Conservation (phyloP, 345 rosid species). For the Linum usitatissimum region DNA sequence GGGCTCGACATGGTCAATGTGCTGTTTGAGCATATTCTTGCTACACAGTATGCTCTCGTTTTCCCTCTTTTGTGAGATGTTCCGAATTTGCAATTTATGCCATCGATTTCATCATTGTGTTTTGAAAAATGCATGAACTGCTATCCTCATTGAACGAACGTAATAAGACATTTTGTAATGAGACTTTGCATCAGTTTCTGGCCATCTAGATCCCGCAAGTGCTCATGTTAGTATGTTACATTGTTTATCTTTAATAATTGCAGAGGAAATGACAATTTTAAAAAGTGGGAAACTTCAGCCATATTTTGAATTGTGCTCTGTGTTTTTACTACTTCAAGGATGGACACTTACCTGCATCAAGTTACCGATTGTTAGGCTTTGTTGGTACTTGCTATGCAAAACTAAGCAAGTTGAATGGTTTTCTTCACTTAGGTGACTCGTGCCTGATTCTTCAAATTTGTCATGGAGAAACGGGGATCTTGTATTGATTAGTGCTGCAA, state of each 20-base stretch:
- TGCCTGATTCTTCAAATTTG: background rate
- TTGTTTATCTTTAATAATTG: background rate
- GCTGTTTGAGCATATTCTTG: constrained; percentile 63
- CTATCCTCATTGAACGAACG: too few relatives aligned
- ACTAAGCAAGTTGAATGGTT: background rate
- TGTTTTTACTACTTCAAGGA: background rate
- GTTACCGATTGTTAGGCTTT: background rate
- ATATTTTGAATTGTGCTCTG: background rate
- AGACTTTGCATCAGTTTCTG: background rate
- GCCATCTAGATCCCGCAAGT: background rate
- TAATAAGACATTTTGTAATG: background rate
- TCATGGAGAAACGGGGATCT: too few relatives aligned
- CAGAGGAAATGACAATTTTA: background rate
- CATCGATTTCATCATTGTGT: too few relatives aligned
- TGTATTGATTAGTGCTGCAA: too few relatives aligned
- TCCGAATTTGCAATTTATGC: background rate
- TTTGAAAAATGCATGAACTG: too few relatives aligned
- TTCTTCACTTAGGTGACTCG: background rate
- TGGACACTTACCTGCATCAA: background rate
- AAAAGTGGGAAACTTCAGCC: background rate
- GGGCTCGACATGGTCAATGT: constrained; percentile 92
- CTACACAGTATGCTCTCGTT: constrained; percentile 42
- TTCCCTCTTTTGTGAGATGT: background rate
- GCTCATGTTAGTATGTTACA: background rate
- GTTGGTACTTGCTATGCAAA: too few relatives aligned